These are phyloP conservation scores for Suillus luteus DNA, from an alignment of 768 basidiomycete species.

Conservation along the genomic window DNA sequence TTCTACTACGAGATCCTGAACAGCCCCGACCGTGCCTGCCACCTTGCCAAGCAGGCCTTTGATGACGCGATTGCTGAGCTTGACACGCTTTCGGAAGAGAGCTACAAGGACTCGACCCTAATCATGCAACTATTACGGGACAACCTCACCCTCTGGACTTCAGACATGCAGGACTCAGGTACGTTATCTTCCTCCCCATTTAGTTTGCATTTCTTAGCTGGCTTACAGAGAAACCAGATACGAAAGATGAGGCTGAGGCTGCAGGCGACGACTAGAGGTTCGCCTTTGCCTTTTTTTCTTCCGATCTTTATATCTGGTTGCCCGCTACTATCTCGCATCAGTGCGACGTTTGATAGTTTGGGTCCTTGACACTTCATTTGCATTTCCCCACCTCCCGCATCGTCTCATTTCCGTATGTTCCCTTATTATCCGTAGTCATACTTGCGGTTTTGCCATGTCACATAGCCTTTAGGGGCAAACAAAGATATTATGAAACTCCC, in stretches of 20 bases:
- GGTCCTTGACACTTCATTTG: constrained; percentile 33
- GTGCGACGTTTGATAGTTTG: constrained; percentile 19
- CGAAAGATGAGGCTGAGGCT: constrained; percentile 69
- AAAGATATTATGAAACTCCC: constrained; percentile 33
- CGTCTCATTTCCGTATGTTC: constrained; percentile 28
- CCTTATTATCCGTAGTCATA: constrained; percentile 39
- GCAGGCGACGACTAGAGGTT: constrained; percentile 64
- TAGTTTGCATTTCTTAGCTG: constrained; percentile 17
- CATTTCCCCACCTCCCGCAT: constrained; percentile 36
- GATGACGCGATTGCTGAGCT: constrained; percentile 99
- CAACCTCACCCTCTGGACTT: constrained; percentile 98
- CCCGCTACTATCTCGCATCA: constrained; percentile 15
- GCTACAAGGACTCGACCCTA: constrained; percentile 98
- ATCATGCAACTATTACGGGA: constrained; percentile 97
- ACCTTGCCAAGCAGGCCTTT: constrained; percentile 98
- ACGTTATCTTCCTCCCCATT: constrained; percentile 28
- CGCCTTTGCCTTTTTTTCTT: constrained; percentile 21
- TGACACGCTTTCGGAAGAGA: constrained; percentile 97
- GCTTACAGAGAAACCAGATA: constrained; percentile 65
- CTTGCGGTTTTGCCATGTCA: constrained; percentile 30
- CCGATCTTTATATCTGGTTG: constrained; percentile 21
- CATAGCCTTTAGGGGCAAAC: constrained; percentile 35
- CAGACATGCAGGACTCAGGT: constrained; percentile 95
- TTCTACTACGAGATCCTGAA: constrained; percentile 99
- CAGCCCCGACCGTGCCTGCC: constrained; percentile 97